Conservation (phyloP, 2,329 filamentous ascomycete species). For the Hyphodiscus sp. region DNA sequence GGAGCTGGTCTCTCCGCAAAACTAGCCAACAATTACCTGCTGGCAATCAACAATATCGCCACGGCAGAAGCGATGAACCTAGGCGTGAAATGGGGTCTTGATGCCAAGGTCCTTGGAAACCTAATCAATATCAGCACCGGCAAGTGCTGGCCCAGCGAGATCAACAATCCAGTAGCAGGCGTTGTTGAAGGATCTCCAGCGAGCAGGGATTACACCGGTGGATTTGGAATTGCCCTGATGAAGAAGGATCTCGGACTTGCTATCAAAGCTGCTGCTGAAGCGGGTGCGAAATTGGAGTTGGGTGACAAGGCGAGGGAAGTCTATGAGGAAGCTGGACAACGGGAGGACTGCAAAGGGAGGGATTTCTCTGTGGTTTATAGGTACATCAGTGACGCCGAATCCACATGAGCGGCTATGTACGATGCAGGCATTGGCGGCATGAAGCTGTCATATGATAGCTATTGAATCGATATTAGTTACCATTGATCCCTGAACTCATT, state of each 20-base stretch:
- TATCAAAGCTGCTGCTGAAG: constrained; percentile 63
- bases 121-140: constrained; percentile 93
- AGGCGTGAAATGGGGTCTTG: constrained; percentile 47
- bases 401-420: background rate
- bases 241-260: constrained; percentile 72
- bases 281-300: constrained; percentile 58
- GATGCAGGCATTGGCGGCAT: background rate
- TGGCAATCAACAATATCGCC: constrained; percentile 82
- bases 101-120: constrained; percentile 60
- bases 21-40: constrained; percentile 93
- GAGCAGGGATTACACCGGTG: constrained; percentile 66
- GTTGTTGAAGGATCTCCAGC: constrained; percentile 74
- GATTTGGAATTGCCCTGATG: constrained; percentile 74
- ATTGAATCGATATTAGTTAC: too few species aligned
- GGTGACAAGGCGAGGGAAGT: constrained; percentile 57
- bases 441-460: background rate
- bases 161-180: constrained; percentile 90
- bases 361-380: constrained; percentile 81
- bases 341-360: constrained; percentile 56
- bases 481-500: too few species aligned
- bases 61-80: constrained; percentile 54
- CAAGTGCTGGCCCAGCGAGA: constrained; percentile 90
- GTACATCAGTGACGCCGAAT: constrained; percentile 45
- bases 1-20: constrained; percentile 86
- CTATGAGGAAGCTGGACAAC: constrained; percentile 59